These are phyloP conservation scores for Paramecium sexaurelia DNA, from an alignment of 73 alveolate genomes.

Conservation along the genomic window DNA sequence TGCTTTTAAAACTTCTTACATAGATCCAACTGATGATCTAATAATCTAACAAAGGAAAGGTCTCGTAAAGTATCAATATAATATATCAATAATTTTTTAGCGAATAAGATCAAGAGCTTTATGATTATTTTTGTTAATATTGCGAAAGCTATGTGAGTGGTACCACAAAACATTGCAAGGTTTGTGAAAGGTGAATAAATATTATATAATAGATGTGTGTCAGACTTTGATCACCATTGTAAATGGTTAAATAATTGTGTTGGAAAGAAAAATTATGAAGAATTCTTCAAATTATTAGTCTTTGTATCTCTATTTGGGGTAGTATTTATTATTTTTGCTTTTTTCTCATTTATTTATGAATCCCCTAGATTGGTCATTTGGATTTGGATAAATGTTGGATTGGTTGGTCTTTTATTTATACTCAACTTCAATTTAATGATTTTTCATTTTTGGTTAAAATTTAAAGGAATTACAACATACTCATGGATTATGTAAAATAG, in stretches of 20 bases:
- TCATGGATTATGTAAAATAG: conserved; percentile 2
- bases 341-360: not conserved
- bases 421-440: conserved; percentile 28
- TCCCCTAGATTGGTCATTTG: conserved; percentile 14
- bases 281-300: conserved; percentile 40
- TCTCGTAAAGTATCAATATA: not conserved
- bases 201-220: conserved; percentile 46
- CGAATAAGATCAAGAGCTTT: not conserved
- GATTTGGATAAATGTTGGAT: conserved; percentile 17
- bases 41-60: not conserved
- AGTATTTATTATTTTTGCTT: not conserved
- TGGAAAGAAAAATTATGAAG: conserved; percentile 59
- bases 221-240: conserved; percentile 68
- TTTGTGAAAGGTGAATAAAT: conserved; percentile 58
- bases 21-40: conserved; percentile 51
- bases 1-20: conserved; percentile 14
- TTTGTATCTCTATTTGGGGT: conserved; percentile 24
- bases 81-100: not conserved
- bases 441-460: conserved; percentile 35
- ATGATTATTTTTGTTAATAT: conserved; percentile 56
- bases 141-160: conserved; percentile 58
- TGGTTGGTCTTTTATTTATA: not conserved
- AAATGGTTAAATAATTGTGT: conserved; percentile 68
- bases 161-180: conserved; percentile 63
- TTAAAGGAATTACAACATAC: not conserved